Evolutionary conservation across 495 filamentous ascomycete genomes (phyloP).

Genomic region (Penicillium malachiteum): DNA sequence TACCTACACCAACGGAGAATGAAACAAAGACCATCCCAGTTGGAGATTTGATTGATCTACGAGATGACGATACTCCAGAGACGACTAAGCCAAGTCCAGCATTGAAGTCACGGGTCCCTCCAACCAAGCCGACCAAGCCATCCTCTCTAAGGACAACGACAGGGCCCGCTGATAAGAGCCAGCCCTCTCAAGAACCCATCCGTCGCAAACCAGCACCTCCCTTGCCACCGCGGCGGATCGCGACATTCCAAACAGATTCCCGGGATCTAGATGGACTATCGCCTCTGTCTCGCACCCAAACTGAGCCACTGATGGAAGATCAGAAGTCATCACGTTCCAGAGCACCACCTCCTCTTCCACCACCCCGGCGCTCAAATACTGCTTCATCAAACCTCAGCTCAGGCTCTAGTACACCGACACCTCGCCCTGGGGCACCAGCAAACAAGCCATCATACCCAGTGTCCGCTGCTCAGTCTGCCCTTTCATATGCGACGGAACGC

Average conservation of each 20-base stretch:
- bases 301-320: slow-evolving; percentile 10
- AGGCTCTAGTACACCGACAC: slow-evolving; percentile 10
- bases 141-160: slow-evolving; percentile 51
- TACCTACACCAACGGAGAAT: slow-evolving; percentile 14
- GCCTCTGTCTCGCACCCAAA: slow-evolving; percentile 12
- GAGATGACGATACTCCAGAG: slow-evolving; percentile 44
- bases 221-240: slow-evolving; percentile 39
- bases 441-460: slow-evolving; percentile 32
- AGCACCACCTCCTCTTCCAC: slow-evolving; percentile 32
- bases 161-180: neutral
- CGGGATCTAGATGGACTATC: slow-evolving; percentile 19
- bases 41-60: slow-evolving; percentile 64
- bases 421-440: slow-evolving; percentile 11
- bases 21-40: slow-evolving; percentile 38
- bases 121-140: slow-evolving; percentile 68
- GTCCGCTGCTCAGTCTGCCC: slow-evolving; percentile 31
- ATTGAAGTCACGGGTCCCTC: slow-evolving; percentile 37
- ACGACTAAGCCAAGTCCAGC: slow-evolving; percentile 17
- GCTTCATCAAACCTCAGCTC: slow-evolving; percentile 17
- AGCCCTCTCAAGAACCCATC: slow-evolving; percentile 17
- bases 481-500: slow-evolving; percentile 37
- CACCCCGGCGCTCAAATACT: slow-evolving; percentile 39
- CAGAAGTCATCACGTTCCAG: slow-evolving; percentile 14
- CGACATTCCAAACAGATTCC: slow-evolving; percentile 22
- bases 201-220: slow-evolving; percentile 47